These are phyloP conservation scores for Neurospora sp. DNA, from an alignment of 2,329 filamentous ascomycete genomes.

Conservation along the genomic window DNA sequence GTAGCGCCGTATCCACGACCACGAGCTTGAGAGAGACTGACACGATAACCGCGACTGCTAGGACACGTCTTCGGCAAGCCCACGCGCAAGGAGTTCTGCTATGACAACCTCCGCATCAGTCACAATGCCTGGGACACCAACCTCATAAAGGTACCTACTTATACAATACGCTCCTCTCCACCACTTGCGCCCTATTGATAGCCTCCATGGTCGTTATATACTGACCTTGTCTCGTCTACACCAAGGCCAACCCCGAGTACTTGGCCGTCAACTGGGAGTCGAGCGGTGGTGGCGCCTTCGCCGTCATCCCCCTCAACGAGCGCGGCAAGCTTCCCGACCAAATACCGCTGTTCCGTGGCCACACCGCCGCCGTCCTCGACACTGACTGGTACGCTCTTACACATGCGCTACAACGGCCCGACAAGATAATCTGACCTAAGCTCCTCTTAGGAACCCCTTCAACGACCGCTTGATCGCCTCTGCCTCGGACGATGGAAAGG, in stretches of 20 bases:
- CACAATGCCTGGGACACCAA: conserved; percentile 99
- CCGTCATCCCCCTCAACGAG: conserved; percentile 85
- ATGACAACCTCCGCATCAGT: conserved; percentile 94
- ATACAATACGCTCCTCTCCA: not conserved
- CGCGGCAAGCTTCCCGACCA: conserved; percentile 83
- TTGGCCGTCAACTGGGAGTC: conserved; percentile 98
- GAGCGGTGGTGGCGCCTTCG: conserved; percentile 90
- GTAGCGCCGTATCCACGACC: conserved; percentile 6
- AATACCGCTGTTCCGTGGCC: conserved; percentile 89
- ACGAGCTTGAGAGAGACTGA: conserved; percentile 14
- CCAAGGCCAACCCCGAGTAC: conserved; percentile 86
- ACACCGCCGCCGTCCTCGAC: conserved; percentile 91
- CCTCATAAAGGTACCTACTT: conserved; percentile 70
- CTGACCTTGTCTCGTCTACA: conserved; percentile 5
- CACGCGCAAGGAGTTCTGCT: conserved; percentile 95
- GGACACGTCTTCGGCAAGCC: conserved; percentile 97
- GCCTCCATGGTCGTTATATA: not conserved
- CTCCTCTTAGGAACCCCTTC: conserved; percentile 69
- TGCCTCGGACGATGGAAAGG: conserved; percentile 91
- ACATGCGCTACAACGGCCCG: conserved; percentile 1
- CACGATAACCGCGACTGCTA: conserved; percentile 30
- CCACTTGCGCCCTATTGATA: not conserved
- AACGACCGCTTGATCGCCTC: conserved; percentile 90
- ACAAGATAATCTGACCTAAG: conserved; percentile 3
- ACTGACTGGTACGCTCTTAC: conserved; percentile 70